A percentile compares a stretch with the other conserved stretches of the same genome.
These are phyloP conservation scores for Dioszegia crocea DNA, from an alignment of 768 basidiomycete species.

Conservation along the genomic window DNA sequence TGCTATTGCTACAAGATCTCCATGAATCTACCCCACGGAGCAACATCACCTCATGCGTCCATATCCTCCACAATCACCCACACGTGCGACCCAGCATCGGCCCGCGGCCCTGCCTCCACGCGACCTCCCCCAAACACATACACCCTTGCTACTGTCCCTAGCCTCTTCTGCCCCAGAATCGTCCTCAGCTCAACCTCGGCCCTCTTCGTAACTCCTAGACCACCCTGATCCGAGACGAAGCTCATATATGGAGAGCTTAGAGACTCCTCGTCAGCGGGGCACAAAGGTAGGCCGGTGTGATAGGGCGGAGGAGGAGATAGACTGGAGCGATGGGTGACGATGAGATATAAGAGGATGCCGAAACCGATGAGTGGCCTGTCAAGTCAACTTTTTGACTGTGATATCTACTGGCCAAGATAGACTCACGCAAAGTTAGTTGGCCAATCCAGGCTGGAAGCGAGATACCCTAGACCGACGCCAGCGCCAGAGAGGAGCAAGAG, in stretches of 20 bases:
- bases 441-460: background rate
- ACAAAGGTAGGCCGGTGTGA: background rate
- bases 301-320: background rate
- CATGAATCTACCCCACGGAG: too few relatives aligned
- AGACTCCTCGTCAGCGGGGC: background rate
- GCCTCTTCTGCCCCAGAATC: background rate
- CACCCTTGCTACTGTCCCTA: background rate
- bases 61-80: conserved; percentile 9
- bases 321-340: background rate
- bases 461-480: background rate
- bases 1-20: too few relatives aligned
- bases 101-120: background rate
- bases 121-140: background rate
- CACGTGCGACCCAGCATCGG: background rate
- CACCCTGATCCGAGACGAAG: background rate
- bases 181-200: background rate
- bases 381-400: background rate
- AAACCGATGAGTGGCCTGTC: background rate
- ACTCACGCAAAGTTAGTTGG: conserved; percentile 2
- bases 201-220: background rate
- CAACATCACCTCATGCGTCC: conserved; percentile 1
- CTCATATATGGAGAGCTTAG: background rate
- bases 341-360: background rate
- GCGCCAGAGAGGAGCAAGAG: background rate
- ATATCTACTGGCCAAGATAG: background rate